phyloP scores from a whole-genome alignment of 2,329 filamentous ascomycete genomes.

The Grosmannia penicillata region DNA sequence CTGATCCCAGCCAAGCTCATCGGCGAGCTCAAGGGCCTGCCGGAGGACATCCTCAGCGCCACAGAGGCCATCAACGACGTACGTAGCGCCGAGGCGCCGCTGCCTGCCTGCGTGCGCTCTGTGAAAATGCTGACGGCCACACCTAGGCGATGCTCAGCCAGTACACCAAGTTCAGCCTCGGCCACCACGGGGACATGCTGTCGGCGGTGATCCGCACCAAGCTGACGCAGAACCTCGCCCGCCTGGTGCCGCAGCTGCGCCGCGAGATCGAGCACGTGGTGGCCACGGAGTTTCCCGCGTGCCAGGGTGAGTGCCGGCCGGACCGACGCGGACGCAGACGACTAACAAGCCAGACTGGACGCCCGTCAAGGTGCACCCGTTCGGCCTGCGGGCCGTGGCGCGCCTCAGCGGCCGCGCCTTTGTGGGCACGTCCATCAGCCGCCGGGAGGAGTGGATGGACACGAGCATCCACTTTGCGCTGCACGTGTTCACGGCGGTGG shows the following conservation, averaged over 20 bases:
- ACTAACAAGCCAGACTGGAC: constrained; percentile 41
- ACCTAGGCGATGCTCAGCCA: constrained; percentile 32
- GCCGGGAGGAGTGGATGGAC: constrained; percentile 37
- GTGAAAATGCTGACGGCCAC: too few relatives aligned
- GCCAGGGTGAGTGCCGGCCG: constrained; percentile 18
- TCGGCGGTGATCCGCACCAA: constrained; percentile 29
- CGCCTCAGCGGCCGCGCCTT: constrained; percentile 39
- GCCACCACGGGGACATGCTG: constrained; percentile 29
- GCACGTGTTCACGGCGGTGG: constrained; percentile 30
- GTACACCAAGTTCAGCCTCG: constrained; percentile 34
- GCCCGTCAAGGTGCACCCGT: constrained; percentile 34
- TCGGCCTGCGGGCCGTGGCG: constrained; percentile 35
- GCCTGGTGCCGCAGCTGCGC: constrained; percentile 29
- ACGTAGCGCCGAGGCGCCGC: neutral
- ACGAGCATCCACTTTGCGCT: constrained; percentile 34
- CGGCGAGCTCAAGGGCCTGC: constrained; percentile 30
- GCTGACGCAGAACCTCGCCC: constrained; percentile 30
- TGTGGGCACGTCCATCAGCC: constrained; percentile 33
- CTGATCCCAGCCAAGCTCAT: constrained; percentile 29
- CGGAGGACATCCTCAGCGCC: constrained; percentile 32
- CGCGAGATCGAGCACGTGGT: constrained; percentile 30
- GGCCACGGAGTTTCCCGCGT: constrained; percentile 31
- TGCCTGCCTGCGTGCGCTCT: too few relatives aligned
- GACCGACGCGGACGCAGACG: too few relatives aligned
- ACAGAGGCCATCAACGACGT: constrained; percentile 33